Conservation (phyloP, 495 filamentous ascomycete genomes). For the Corynascus novoguineensis region DNA sequence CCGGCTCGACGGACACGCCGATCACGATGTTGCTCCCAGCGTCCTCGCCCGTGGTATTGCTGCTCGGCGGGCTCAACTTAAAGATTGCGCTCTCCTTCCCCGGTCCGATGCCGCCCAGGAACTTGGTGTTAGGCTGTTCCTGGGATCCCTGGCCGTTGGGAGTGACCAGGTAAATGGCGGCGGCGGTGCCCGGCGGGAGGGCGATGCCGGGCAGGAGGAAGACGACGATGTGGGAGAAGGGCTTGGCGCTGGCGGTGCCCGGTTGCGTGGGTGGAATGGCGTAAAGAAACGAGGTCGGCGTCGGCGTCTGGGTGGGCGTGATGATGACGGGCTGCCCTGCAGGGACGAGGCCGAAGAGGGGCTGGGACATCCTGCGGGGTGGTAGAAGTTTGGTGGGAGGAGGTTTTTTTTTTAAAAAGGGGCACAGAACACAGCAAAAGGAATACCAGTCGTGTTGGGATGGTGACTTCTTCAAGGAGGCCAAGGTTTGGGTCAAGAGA, state of each 20-base stretch:
- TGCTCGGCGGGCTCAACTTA: constrained; percentile 42
- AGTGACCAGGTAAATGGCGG: constrained; percentile 76
- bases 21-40: constrained; percentile 49
- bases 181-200: constrained; percentile 71
- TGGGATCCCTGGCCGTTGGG: constrained; percentile 21
- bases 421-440: no score
- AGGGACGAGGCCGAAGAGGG: constrained; percentile 46
- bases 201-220: constrained; percentile 79
- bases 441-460: no score
- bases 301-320: constrained; percentile 37
- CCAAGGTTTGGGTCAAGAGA: no score
- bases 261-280: constrained; percentile 31
- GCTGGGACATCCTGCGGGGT: constrained; percentile 27
- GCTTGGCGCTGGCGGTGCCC: constrained; percentile 13
- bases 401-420: constrained; percentile 4
- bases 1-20: constrained; percentile 78
- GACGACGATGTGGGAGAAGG: constrained; percentile 75
- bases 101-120: constrained; percentile 81
- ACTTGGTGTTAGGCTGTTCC: constrained; percentile 53
- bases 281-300: constrained; percentile 40
- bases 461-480: no score
- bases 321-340: constrained; percentile 46
- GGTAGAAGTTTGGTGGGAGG: background rate
- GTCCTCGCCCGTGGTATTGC: background rate
- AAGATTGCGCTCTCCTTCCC: constrained; percentile 90